A percentile compares a stretch with the other conserved stretches of the same genome.
phyloP scores from a whole-genome alignment of 352 stramenopile species.

The Globisporangium nagaii region DNA sequence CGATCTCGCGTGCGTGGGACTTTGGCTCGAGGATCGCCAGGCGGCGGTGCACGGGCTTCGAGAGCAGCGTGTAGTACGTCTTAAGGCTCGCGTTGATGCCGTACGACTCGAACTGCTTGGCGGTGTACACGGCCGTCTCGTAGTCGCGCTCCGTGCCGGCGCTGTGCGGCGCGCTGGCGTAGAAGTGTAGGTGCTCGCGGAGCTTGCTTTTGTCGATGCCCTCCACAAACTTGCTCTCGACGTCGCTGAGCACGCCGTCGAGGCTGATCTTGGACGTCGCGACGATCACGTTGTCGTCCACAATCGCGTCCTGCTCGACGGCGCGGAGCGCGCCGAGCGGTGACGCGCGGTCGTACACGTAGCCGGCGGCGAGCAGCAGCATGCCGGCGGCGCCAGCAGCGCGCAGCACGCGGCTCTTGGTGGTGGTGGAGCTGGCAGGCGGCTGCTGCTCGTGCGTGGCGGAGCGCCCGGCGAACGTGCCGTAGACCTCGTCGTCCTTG shows the following conservation, averaged over 20 bases:
- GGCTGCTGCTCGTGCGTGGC: neutral
- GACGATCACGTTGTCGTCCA: slow-evolving; percentile 1
- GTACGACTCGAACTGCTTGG: slow-evolving; percentile 43
- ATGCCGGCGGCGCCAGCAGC: slow-evolving; percentile 1
- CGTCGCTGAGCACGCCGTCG: neutral
- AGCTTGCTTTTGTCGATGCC: slow-evolving; percentile 5
- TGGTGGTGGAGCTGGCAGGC: neutral
- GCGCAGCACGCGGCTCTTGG: slow-evolving; percentile 3
- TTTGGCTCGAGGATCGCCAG: slow-evolving; percentile 43
- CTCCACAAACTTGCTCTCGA: neutral
- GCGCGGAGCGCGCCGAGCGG: neutral
- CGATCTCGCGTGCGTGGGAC: slow-evolving; percentile 19
- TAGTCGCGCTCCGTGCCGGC: slow-evolving; percentile 48
- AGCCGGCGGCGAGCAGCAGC: slow-evolving; percentile 5
- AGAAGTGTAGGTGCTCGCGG: slow-evolving; percentile 9
- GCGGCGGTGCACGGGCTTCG: slow-evolving; percentile 37
- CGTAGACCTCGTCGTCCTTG: slow-evolving; percentile 1
- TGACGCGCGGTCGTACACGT: neutral
- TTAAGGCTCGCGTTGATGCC: slow-evolving; percentile 64
- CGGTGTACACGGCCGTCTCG: slow-evolving; percentile 55
- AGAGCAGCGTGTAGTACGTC: slow-evolving; percentile 67
- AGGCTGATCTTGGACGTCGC: neutral
- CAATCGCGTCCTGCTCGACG: neutral
- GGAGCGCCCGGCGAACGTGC: neutral
- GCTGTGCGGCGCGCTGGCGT: slow-evolving; percentile 29